Evolutionary conservation across 2,329 filamentous ascomycete species (phyloP).

Genomic region (Dactylellina sp.): DNA sequence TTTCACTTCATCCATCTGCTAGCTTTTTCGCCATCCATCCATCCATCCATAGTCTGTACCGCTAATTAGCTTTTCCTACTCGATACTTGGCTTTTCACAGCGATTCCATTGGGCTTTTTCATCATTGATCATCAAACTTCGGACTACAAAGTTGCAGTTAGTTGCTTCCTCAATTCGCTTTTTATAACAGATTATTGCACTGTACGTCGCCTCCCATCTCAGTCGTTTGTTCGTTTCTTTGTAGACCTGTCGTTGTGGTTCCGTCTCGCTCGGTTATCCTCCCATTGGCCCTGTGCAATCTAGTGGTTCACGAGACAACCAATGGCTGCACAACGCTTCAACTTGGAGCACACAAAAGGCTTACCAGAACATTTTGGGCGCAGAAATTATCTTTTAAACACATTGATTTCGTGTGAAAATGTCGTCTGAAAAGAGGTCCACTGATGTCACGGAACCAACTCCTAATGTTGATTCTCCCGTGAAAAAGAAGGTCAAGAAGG

Average conservation of each 20-base stretch:
- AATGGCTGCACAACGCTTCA: slow-evolving; percentile 16
- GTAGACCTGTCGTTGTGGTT: slow-evolving; percentile 19
- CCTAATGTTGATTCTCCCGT: slow-evolving; percentile 51
- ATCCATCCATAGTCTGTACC: not conserved
- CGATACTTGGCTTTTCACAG: not conserved
- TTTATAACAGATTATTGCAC: not conserved
- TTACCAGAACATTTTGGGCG: not conserved
- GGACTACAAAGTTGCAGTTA: too few species aligned
- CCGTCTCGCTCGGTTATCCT: slow-evolving; percentile 26
- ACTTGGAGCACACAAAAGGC: not conserved
- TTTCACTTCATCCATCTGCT: not conserved
- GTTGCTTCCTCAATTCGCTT: too few species aligned
- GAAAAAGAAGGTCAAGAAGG: slow-evolving; percentile 53
- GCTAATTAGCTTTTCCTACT: not conserved
- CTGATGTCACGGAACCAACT: slow-evolving; percentile 53
- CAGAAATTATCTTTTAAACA: not conserved
- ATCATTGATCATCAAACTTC: too few species aligned
- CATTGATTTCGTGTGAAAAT: slow-evolving; percentile 1
- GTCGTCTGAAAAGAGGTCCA: slow-evolving; percentile 45
- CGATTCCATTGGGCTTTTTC: not conserved
- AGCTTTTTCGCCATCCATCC: not conserved
- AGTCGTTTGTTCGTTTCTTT: slow-evolving; percentile 4
- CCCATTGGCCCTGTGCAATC: too few species aligned
- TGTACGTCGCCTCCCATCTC: slow-evolving; percentile 19
- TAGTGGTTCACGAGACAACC: too few species aligned